phyloP scores from a whole-genome alignment of 306 rosid genomes.

The Lathyrus oleraceus region DNA sequence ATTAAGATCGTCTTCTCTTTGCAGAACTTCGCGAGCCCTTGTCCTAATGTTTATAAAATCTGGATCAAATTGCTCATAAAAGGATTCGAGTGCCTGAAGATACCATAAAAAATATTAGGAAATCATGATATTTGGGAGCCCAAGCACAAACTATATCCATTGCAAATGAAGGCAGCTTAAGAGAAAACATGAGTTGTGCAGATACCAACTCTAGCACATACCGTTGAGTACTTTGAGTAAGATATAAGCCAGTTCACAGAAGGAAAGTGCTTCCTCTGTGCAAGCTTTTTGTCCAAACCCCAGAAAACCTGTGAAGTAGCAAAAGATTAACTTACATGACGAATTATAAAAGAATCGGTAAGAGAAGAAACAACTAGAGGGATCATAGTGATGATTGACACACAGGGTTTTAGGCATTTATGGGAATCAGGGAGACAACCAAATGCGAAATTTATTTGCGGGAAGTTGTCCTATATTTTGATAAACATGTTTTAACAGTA shows the following conservation, averaged over 20 bases:
- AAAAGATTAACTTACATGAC: constrained; percentile 15
- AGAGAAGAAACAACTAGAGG: neutral
- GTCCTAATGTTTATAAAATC: constrained; percentile 98
- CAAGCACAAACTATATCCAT: constrained; percentile 18
- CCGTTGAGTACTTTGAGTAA: constrained; percentile 90
- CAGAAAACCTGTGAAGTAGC: constrained; percentile 79
- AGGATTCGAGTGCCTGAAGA: constrained; percentile 85
- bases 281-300: constrained; percentile 99
- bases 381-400: neutral
- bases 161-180: constrained; percentile 24
- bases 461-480: constrained; percentile 17
- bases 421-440: neutral
- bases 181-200: constrained; percentile 10
- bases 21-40: constrained; percentile 95
- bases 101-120: constrained; percentile 14
- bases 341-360: constrained; percentile 17
- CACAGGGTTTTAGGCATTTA: constrained; percentile 9
- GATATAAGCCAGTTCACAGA: constrained; percentile 99
- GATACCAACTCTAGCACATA: constrained; percentile 45
- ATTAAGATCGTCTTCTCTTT: constrained; percentile 97
- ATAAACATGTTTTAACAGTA: constrained; percentile 17
- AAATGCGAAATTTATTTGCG: neutral
- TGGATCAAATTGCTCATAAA: constrained; percentile 94
- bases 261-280: constrained; percentile 99
- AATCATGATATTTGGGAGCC: neutral